phyloP scores from a whole-genome alignment of 2,329 filamentous ascomycete genomes.

The Annulohypoxylon truncatum region DNA sequence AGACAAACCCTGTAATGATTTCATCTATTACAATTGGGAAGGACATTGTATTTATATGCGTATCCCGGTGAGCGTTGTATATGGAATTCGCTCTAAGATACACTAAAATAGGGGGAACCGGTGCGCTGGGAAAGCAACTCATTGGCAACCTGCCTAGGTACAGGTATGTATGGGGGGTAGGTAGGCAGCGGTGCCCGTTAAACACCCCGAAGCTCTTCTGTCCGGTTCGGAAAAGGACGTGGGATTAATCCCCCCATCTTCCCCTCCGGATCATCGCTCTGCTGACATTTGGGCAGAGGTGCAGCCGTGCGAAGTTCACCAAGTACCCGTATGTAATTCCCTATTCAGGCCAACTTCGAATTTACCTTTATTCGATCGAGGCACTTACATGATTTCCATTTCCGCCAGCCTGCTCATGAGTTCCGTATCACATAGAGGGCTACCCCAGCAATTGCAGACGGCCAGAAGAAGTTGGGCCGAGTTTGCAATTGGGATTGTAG shows the following conservation, averaged over 20 bases:
- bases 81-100: slow-evolving; percentile 22
- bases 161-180: neutral
- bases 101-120: slow-evolving; percentile 36
- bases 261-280: slow-evolving; percentile 40
- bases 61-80: slow-evolving; percentile 5
- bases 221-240: slow-evolving; percentile 37
- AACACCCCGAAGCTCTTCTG: slow-evolving; percentile 29
- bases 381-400: slow-evolving; percentile 24
- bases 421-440: slow-evolving; percentile 32
- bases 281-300: slow-evolving; percentile 42
- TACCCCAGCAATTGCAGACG: slow-evolving; percentile 37
- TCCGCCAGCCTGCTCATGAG: slow-evolving; percentile 29
- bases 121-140: slow-evolving; percentile 37
- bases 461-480: slow-evolving; percentile 35
- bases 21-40: slow-evolving; percentile 20
- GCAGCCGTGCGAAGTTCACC: slow-evolving; percentile 35
- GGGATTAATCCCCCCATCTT: slow-evolving; percentile 31
- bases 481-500: slow-evolving; percentile 30
- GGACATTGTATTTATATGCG: slow-evolving; percentile 15
- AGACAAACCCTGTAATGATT: slow-evolving; percentile 27
- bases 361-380: slow-evolving; percentile 30
- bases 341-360: slow-evolving; percentile 31
- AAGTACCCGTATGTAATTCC: slow-evolving; percentile 41
- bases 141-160: slow-evolving; percentile 32
- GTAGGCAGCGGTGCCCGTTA: neutral